Evolutionary conservation across 2,329 filamentous ascomycete genomes (phyloP).

Genomic region (Plenodomus lindquistii): DNA sequence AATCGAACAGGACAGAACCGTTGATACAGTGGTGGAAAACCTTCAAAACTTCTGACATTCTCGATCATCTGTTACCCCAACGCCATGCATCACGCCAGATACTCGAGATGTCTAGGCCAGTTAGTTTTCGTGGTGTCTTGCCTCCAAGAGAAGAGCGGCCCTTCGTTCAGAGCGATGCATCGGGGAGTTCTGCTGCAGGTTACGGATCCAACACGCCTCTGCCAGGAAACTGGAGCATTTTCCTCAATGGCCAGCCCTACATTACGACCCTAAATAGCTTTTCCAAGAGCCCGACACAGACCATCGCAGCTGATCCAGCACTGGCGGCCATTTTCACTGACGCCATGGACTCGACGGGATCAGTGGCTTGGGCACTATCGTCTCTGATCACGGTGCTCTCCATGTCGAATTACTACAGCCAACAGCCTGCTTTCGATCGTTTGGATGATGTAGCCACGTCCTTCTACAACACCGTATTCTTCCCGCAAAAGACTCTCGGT

Average conservation of each 20-base stretch:
- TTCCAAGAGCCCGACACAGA: neutral
- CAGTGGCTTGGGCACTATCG: slow-evolving; percentile 11
- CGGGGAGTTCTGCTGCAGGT: slow-evolving; percentile 1
- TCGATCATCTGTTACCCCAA: neutral
- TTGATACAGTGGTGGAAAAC: neutral
- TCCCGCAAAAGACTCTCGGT: slow-evolving; percentile 3
- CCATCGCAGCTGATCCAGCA: slow-evolving; percentile 10
- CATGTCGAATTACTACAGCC: slow-evolving; percentile 12
- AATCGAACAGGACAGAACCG: slow-evolving; percentile 6
- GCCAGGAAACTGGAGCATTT: slow-evolving; percentile 5
- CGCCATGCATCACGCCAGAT: neutral
- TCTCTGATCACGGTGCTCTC: slow-evolving; percentile 13
- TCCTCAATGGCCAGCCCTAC: slow-evolving; percentile 4
- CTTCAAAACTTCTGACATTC: slow-evolving; percentile 2
- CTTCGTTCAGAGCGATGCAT: slow-evolving; percentile 6
- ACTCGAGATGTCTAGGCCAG: slow-evolving; percentile 4
- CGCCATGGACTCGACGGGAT: neutral
- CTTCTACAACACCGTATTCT: slow-evolving; percentile 8
- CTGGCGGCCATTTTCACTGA: slow-evolving; percentile 7
- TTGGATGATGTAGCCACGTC: slow-evolving; percentile 3
- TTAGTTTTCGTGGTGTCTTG: slow-evolving; percentile 3
- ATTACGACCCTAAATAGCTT: neutral
- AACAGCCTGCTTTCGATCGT: slow-evolving; percentile 11
- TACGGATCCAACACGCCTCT: slow-evolving; percentile 1
- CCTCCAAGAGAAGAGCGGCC: slow-evolving; percentile 1